phyloP scores from a whole-genome alignment of 352 stramenopile species.

The Peronospora farinosa region DNA sequence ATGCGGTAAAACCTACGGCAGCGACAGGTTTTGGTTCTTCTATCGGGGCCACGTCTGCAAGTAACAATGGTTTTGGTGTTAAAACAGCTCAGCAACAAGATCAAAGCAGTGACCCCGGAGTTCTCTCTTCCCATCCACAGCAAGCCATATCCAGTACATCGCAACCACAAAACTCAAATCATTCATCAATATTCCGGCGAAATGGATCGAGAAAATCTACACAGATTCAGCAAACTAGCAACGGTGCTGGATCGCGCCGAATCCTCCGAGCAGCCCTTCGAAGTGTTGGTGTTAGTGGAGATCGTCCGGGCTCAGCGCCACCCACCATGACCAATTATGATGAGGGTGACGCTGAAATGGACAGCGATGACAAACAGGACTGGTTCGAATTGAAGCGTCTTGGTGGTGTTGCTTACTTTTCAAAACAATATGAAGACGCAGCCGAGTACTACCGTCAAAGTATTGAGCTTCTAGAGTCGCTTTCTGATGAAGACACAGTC shows the following conservation, averaged over 20 bases:
- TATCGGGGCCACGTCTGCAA: not conserved
- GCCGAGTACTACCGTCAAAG: conserved; percentile 56
- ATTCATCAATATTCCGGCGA: not conserved
- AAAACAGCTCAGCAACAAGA: not conserved
- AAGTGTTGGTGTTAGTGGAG: conserved; percentile 12
- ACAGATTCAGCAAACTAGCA: conserved; percentile 3
- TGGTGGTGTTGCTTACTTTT: conserved; percentile 43
- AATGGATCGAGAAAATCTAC: conserved; percentile 5
- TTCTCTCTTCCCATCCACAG: conserved; percentile 1
- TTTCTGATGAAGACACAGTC: conserved; percentile 28
- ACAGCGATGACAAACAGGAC: conserved; percentile 32
- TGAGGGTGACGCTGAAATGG: conserved; percentile 27
- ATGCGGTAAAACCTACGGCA: conserved; percentile 6
- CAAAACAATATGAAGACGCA: conserved; percentile 39
- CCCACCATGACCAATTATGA: conserved; percentile 1
- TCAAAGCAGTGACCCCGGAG: not conserved
- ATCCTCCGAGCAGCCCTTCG: conserved; percentile 31
- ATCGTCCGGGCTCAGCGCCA: conserved; percentile 18
- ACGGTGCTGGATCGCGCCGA: conserved; percentile 18
- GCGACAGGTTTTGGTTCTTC: conserved; percentile 7
- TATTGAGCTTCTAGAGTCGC: conserved; percentile 41
- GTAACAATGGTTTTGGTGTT: not conserved
- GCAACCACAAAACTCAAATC: not conserved
- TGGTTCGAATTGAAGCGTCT: conserved; percentile 63
- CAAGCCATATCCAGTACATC: not conserved